Conservation (phyloP, 345 rosid genomes). For the Litchi chinensis region DNA sequence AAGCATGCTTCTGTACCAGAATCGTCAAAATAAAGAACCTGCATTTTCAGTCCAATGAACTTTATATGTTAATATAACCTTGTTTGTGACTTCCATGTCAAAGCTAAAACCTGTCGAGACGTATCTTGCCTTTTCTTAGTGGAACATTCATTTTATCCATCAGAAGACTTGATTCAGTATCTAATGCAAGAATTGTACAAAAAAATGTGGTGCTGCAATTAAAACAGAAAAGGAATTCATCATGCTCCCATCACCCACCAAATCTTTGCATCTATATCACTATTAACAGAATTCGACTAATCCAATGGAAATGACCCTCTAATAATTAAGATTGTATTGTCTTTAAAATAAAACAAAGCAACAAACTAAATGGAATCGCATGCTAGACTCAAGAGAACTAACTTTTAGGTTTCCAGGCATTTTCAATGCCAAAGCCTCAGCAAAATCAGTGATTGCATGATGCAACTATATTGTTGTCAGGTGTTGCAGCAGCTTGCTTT, state of each 20-base stretch:
- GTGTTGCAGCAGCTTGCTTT: slow-evolving; percentile 87
- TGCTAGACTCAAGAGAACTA: slow-evolving; percentile 1
- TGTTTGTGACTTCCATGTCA: neutral
- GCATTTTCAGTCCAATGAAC: slow-evolving; percentile 29
- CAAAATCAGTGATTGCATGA: slow-evolving; percentile 81
- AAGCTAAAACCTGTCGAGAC: neutral
- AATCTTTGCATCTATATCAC: neutral
- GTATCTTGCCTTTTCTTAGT: neutral
- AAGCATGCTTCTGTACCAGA: slow-evolving; percentile 95
- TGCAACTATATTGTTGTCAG: slow-evolving; percentile 86
- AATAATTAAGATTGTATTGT: neutral
- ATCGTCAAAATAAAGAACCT: slow-evolving; percentile 91
- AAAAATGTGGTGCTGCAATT: neutral
- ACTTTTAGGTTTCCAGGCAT: slow-evolving; percentile 94
- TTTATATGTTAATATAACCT: neutral
- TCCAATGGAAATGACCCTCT: neutral
- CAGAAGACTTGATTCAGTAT: neutral
- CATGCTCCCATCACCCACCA: neutral
- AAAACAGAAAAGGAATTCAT: neutral
- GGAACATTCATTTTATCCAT: neutral
- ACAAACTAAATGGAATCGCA: neutral
- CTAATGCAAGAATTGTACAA: too few relatives aligned
- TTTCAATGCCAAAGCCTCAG: slow-evolving; percentile 85
- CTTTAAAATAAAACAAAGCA: too few relatives aligned
- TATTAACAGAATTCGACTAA: neutral